Base-by-base conservation (phyloP, 306 rosid species). In the Rosa persica region DNA sequence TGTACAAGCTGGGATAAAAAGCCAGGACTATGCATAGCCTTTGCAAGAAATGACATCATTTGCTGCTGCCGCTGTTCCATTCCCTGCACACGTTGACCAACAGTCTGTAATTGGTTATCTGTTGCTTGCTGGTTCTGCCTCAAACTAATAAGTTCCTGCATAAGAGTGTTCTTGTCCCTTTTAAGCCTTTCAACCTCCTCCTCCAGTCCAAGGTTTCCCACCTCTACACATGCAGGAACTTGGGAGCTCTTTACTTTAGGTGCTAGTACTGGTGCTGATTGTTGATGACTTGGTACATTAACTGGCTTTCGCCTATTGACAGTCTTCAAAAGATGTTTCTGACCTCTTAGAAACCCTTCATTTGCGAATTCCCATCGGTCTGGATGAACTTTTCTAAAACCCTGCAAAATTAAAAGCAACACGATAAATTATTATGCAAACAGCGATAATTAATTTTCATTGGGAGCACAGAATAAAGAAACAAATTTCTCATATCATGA, bases 291-390 rank as follows among this genome's bases (percentile, higher is more conserved):
- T 12, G 76, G 81, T 25, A 68, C 70, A 51, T 87, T 86, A 70
- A 76, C 67, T 67, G 84, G 68, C 73, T 87, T 89, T 68, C 93
- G 75, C 85, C 93, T 79, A 70, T 47, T 85, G 38, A 89, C 88
- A 64, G 64, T 85, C 84, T 82, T 87, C 78, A 89, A 80, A 55
- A 87, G 84, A 61, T 89, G 88, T 70, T 84, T 87, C 71, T 89
- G 91, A 51, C 93, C 93, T 84, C 83, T 85, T 61, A 87, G 70
- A 82, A 89, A 89, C 51, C 88, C 89, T 79, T 83, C 93, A 79
- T 87, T 87, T 47, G 93, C 93, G 66, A 89, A 89, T 78, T 89
- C 93, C 89, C 89, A 89, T 74, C 88, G 86, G 58, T 89, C 93
- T 52, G 93, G 84, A 27, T 89, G 89, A 68, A 89, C 88, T 84